Evolutionary conservation across 208 protist genomes (phyloP).

Genomic region (Trypanosoma brucei): DNA sequence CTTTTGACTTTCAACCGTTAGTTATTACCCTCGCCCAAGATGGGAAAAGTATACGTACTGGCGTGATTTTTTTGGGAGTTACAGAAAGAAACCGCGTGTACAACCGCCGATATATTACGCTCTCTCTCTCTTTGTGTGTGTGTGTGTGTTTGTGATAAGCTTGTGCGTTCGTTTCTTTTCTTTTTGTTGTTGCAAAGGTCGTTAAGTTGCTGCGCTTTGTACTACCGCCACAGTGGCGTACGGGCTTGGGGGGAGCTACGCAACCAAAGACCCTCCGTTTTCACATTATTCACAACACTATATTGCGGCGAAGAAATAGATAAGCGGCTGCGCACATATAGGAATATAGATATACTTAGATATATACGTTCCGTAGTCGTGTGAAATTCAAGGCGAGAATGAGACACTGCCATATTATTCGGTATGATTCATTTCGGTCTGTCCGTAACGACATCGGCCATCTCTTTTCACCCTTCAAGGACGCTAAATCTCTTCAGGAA

Average conservation of each 20-base stretch:
- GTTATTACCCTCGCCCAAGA: too few species aligned
- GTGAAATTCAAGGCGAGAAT: not conserved
- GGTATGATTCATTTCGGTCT: conserved; percentile 56
- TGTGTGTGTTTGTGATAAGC: too few species aligned
- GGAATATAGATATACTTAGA: conserved; percentile 5
- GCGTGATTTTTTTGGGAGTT: too few species aligned
- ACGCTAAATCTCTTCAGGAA: conserved; percentile 25
- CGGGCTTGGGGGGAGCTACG: not conserved
- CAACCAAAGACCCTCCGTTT: not conserved
- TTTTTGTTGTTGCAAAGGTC: too few species aligned
- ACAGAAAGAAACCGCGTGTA: too few species aligned
- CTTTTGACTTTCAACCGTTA: too few species aligned
- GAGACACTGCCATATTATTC: conserved; percentile 7
- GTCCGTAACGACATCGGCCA: conserved; percentile 32
- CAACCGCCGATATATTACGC: too few species aligned
- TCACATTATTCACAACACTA: not conserved
- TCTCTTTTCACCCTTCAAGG: conserved; percentile 42
- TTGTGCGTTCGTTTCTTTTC: too few species aligned
- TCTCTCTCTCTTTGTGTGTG: too few species aligned
- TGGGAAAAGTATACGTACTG: too few species aligned
- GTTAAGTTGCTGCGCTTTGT: too few species aligned
- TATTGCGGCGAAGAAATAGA: not conserved
- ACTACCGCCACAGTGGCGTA: too few species aligned
- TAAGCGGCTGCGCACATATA: not conserved
- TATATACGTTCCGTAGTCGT: not conserved